Conservation (phyloP, 306 rosid genomes). For the Urtica urens region DNA sequence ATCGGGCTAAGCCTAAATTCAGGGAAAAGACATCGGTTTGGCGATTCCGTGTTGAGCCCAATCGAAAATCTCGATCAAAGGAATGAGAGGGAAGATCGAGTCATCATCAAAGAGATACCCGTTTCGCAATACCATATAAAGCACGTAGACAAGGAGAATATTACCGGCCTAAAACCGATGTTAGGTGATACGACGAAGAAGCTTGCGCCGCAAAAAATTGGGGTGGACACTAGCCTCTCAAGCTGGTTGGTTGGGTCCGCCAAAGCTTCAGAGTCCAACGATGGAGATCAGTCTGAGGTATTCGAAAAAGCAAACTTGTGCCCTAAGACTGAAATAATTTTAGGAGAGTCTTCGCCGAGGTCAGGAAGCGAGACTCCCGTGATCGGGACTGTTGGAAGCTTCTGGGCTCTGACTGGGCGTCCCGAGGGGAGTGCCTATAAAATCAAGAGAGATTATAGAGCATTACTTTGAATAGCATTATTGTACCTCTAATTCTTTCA, state of each 20-base stretch:
- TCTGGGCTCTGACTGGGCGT: conserved; percentile 55
- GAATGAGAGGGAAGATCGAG: too few relatives aligned
- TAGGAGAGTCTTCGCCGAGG: conserved; percentile 43
- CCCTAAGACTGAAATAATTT: conserved; percentile 41
- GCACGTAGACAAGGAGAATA: conserved; percentile 50
- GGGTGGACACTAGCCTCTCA: conserved; percentile 67
- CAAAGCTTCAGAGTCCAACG: conserved; percentile 23
- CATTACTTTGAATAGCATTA: too few relatives aligned
- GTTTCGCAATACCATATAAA: conserved; percentile 6
- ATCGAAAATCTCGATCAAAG: conserved; percentile 41
- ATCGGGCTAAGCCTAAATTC: conserved; percentile 7
- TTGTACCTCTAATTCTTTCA: too few relatives aligned
- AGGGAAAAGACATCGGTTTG: conserved; percentile 7
- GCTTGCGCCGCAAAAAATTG: conserved; percentile 18
- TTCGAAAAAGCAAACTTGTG: conserved; percentile 22
- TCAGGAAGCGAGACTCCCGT: conserved; percentile 31
- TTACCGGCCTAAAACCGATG: conserved; percentile 16
- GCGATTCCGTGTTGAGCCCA: conserved; percentile 34
- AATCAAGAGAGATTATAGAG: conserved; percentile 8
- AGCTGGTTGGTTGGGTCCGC: conserved; percentile 72
- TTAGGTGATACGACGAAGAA: conserved; percentile 7
- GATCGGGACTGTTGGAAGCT: conserved; percentile 74
- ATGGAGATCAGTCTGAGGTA: conserved; percentile 18
- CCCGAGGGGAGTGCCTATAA: conserved; percentile 10
- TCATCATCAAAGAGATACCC: conserved; percentile 15